These are phyloP conservation scores for Bryoglossum gracile DNA, from an alignment of 495 filamentous ascomycete genomes.

Conservation along the genomic window DNA sequence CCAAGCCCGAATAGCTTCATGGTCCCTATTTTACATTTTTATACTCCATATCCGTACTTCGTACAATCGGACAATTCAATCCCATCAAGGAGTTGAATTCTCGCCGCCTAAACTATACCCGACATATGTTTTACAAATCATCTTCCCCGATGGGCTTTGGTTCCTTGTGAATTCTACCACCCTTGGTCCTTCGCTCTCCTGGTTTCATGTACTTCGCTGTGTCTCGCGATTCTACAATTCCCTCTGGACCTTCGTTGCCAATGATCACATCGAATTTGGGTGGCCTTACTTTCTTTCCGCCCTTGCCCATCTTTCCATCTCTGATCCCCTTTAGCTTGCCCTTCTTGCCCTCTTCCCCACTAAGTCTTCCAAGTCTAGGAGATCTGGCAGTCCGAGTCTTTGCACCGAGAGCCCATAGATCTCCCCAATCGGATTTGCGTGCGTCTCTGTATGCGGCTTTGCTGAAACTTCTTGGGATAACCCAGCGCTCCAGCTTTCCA, in stretches of 20 bases:
- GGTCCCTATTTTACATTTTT: too few relatives aligned
- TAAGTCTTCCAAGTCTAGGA: slow-evolving; percentile 41
- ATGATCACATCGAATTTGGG: slow-evolving; percentile 31
- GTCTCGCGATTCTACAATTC: not conserved
- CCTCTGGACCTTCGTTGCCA: slow-evolving; percentile 27
- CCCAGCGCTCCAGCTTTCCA: slow-evolving; percentile 90
- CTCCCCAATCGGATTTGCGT: slow-evolving; percentile 84
- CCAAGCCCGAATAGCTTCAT: too few relatives aligned
- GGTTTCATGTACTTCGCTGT: not conserved
- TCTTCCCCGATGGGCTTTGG: slow-evolving; percentile 29
- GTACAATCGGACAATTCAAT: not conserved
- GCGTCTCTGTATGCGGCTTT: slow-evolving; percentile 82
- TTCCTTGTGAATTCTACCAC: slow-evolving; percentile 40
- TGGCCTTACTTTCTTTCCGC: slow-evolving; percentile 28
- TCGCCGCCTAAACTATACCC: not conserved
- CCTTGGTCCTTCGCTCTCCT: slow-evolving; percentile 40
- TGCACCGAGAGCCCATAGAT: slow-evolving; percentile 90
- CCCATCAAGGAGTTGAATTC: not conserved
- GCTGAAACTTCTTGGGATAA: slow-evolving; percentile 72
- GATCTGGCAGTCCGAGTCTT: slow-evolving; percentile 66
- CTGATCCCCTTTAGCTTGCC: slow-evolving; percentile 26
- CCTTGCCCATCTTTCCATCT: slow-evolving; percentile 30
- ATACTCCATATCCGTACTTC: too few relatives aligned
- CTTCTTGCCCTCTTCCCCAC: slow-evolving; percentile 21
- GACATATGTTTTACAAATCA: too few relatives aligned